Evolutionary conservation across 495 filamentous ascomycete species (phyloP), one percentile per base, ranked within the genome.

Genomic region (Aspergillus haitiensis): DNA sequence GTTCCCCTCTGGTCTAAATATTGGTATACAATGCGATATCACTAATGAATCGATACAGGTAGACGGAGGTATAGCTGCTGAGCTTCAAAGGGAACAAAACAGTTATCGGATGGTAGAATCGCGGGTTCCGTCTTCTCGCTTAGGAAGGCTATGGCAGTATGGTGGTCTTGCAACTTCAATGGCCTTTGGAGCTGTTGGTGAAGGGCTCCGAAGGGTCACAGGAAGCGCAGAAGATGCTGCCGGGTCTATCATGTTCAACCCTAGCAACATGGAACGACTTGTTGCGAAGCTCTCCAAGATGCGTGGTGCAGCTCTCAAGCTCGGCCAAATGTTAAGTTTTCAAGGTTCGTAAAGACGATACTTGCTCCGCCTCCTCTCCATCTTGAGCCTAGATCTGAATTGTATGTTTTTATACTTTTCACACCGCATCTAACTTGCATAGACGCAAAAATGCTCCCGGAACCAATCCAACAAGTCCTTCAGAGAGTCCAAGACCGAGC

Each of bases 281-380:
- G 94, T 98, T 5, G 80, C 90, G 15, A 97, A 93, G 72, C 83
- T 98, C 7, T 96, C 92, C 10, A 87, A 89, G 31, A 98, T 98
- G 94, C 86, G 94, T 65, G 94, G 94, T 21, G 95, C 94, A n/a
- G 94, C 94, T 45, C 76, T 98, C n/a, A 98, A 98, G 73, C 75
- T 98, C 6, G 94, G 94, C 5, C 94, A 98, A 74, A 92, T 98
- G 89, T 87, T 98, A 76, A 94, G 89, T 67, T 92, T 98, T 68
- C 94, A 98, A 78, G 86, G 85, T 87, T 53, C 52, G 72, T 67
- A 13, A 10, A 46, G 15, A 64, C 9, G 6, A 35, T 9, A 21
- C 53, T 9, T 37, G 8, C 8, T 33, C 48, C 12, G 2, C 21
- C 21, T 3, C 21, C 21, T 27, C 21, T 1, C 3, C 21, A 27